Evolutionary conservation across 2,329 filamentous ascomycete species (phyloP), one percentile per base, ranked within the genome.

Genomic region (Phialophora verrucosa): DNA sequence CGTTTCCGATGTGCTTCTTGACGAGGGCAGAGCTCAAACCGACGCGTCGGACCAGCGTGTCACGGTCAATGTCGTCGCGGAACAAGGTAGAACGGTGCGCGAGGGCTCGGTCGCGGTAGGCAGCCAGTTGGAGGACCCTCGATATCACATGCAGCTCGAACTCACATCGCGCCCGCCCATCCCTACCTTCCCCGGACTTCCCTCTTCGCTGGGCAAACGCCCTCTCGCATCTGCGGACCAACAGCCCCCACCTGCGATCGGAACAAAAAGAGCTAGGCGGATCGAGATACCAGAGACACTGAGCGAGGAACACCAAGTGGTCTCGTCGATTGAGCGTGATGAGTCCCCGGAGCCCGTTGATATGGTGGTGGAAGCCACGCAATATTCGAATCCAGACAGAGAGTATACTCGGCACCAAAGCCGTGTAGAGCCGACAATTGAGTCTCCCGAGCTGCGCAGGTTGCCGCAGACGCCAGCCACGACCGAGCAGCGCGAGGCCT

Each of bases 31-130:
- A 59, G 71, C 72, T 11, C 64, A 58, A 57, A 68, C 50, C 62
- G 71, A 73, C 66, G 69, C 67, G 38, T 51, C 54, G 20, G 72
- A 73, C 32, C 72, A 73, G 60, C 63, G 64, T n/a, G 69, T 63
- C 17, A 68, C 62, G 10, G 66, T 73, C 59, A 73, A 71, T 53
- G 69, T 73, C 31, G 68, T 73, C 38, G 62, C 69, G 42, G 71
- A 73, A 55, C 69, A 70, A 64, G 71, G 71, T 20, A 62, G 66
- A 29, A 59, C 59, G 2, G 55, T 73, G 27, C 68, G 71, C 20
- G 65, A 68, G 60, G 72, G 68, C 10, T 73, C 72, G 3, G 71
- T 72, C 49, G 66, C 71, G 10, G 65, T 72, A 20, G 72, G 71
- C 32, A 65, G 57, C 42, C 50, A 63, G 29, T 50, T 73, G 61